These are phyloP conservation scores for Botrytis elliptica DNA, from an alignment of 2,329 filamentous ascomycete species.

Conservation along the genomic window DNA sequence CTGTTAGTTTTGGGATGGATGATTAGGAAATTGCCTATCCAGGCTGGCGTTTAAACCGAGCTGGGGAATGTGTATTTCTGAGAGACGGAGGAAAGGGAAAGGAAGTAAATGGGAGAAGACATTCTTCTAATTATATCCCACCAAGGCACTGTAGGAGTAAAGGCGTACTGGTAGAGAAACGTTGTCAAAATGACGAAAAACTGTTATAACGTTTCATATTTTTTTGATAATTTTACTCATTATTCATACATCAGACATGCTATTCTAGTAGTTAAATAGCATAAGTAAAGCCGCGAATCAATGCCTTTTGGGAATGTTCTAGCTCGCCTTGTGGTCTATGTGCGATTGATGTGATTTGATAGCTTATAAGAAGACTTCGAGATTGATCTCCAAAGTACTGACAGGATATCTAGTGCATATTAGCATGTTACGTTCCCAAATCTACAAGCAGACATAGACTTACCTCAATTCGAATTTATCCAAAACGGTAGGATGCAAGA, in stretches of 20 bases:
- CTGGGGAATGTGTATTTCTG: background rate
- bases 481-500: slow-evolving; percentile 87
- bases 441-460: slow-evolving; percentile 33
- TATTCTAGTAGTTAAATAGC: slow-evolving; percentile 21
- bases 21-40: slow-evolving; percentile 7
- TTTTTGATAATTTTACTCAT: slow-evolving; percentile 17
- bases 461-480: slow-evolving; percentile 89
- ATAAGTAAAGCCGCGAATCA: slow-evolving; percentile 8
- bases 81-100: background rate
- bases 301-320: background rate
- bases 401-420: slow-evolving; percentile 69
- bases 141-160: slow-evolving; percentile 29
- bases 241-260: slow-evolving; percentile 30
- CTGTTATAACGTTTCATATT: slow-evolving; percentile 1
- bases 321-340: background rate
- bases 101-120: background rate
- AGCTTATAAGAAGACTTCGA: slow-evolving; percentile 80
- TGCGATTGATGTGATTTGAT: slow-evolving; percentile 23
- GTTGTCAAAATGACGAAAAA: background rate
- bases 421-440: slow-evolving; percentile 20
- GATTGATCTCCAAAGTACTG: slow-evolving; percentile 90
- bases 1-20: background rate
- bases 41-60: slow-evolving; percentile 10
- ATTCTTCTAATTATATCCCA: slow-evolving; percentile 1
- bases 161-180: slow-evolving; percentile 27